Evolutionary conservation across 805 yeast species (phyloP).

Genomic region (Ogataea zsoltii): DNA sequence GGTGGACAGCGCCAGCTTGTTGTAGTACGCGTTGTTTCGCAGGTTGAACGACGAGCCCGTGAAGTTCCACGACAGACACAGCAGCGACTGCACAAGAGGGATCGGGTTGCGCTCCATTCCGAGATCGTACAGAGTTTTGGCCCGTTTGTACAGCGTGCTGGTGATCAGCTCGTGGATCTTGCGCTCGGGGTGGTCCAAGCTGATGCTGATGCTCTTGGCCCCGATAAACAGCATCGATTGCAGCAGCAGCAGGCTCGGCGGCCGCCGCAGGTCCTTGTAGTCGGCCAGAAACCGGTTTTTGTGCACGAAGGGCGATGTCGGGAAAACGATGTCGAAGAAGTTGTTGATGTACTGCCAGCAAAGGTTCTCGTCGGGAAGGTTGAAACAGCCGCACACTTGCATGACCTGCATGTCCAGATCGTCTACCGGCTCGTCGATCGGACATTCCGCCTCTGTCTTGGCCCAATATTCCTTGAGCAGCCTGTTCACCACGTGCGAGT

Average conservation of each 20-base stretch:
- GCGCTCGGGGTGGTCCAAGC: constrained; percentile 41
- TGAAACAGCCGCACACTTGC: constrained; percentile 64
- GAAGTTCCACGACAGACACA: constrained; percentile 72
- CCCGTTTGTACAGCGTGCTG: constrained; percentile 35
- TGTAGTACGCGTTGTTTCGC: constrained; percentile 65
- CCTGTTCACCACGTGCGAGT: constrained; percentile 9
- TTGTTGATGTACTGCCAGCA: constrained; percentile 60
- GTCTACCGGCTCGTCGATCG: constrained; percentile 20
- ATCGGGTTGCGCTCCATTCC: constrained; percentile 65
- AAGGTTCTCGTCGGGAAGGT: constrained; percentile 58
- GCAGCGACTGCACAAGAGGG: constrained; percentile 55
- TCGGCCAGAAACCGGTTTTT: constrained; percentile 58
- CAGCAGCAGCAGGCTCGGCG: constrained; percentile 58
- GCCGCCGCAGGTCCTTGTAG: constrained; percentile 56
- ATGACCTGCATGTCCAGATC: constrained; percentile 61
- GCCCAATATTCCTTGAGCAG: constrained; percentile 14
- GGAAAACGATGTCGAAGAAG: constrained; percentile 65
- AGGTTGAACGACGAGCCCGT: constrained; percentile 77
- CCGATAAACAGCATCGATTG: constrained; percentile 69
- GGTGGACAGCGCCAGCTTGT: constrained; percentile 61
- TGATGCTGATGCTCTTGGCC: constrained; percentile 53
- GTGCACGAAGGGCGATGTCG: constrained; percentile 66
- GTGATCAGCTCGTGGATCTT: constrained; percentile 51
- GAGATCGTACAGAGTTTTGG: constrained; percentile 66
- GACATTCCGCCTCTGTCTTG: constrained; percentile 5